phyloP scores from a whole-genome alignment of 2,329 filamentous ascomycete genomes.

The Fusarium succisae region DNA sequence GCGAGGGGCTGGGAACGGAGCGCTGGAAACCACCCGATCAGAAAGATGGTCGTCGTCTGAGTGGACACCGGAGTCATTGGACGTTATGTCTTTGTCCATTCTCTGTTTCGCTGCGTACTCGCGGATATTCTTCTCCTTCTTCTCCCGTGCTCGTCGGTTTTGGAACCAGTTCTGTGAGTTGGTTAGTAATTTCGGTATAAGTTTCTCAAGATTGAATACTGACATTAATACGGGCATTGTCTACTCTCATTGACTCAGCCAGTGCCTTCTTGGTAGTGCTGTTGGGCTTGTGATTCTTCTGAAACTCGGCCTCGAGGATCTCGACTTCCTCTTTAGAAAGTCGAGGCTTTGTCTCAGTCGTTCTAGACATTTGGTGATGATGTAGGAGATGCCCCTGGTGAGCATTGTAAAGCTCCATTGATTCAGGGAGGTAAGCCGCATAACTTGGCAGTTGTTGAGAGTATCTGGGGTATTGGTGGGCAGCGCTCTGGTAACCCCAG shows the following conservation, averaged over 20 bases:
- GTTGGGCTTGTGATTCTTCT: slow-evolving; percentile 71
- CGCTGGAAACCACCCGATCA: slow-evolving; percentile 53
- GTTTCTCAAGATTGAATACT: slow-evolving; percentile 26
- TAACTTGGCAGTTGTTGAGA: slow-evolving; percentile 48
- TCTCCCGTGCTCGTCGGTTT: slow-evolving; percentile 71
- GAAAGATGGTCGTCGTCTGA: slow-evolving; percentile 45
- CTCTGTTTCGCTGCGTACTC: slow-evolving; percentile 53
- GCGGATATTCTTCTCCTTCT: slow-evolving; percentile 67
- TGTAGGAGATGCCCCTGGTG: slow-evolving; percentile 51
- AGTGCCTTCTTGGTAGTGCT: slow-evolving; percentile 69
- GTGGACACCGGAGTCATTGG: slow-evolving; percentile 39
- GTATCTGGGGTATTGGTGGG: slow-evolving; percentile 46
- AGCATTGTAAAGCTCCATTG: slow-evolving; percentile 50
- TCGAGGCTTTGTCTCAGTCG: slow-evolving; percentile 61
- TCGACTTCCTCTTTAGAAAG: slow-evolving; percentile 69
- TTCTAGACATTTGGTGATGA: slow-evolving; percentile 52
- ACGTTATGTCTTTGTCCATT: slow-evolving; percentile 47
- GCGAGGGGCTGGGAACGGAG: slow-evolving; percentile 50
- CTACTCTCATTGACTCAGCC: slow-evolving; percentile 69
- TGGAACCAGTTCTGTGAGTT: slow-evolving; percentile 73
- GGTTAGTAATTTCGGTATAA: slow-evolving; percentile 44
- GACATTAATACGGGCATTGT: slow-evolving; percentile 72
- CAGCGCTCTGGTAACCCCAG: slow-evolving; percentile 47
- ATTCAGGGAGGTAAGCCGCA: slow-evolving; percentile 50
- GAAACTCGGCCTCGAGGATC: slow-evolving; percentile 68